These are phyloP conservation scores for Collariella sp. DNA, from an alignment of 495 filamentous ascomycete species.

Conservation along the genomic window DNA sequence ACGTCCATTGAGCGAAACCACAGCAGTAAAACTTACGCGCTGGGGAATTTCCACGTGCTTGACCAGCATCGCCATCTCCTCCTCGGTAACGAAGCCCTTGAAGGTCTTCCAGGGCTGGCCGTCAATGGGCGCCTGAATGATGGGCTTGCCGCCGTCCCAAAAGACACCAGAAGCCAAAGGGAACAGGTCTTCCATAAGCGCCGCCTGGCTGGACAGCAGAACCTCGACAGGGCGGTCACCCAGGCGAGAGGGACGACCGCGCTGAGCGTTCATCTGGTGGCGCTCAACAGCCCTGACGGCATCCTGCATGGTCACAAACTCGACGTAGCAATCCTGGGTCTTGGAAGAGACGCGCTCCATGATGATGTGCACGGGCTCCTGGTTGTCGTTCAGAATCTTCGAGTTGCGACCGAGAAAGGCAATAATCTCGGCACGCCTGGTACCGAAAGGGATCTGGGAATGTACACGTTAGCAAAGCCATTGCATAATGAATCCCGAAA, in stretches of 20 bases:
- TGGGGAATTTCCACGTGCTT: conserved; percentile 61
- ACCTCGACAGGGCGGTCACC: conserved; percentile 59
- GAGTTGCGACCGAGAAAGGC: conserved; percentile 64
- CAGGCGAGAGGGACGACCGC: conserved; percentile 43
- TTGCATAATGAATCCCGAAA: not conserved
- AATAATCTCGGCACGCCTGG: conserved; percentile 57
- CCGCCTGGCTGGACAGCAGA: conserved; percentile 49
- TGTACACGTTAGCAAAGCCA: not conserved
- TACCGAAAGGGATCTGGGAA: conserved; percentile 58
- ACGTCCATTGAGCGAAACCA: not conserved
- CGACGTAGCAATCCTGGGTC: conserved; percentile 68
- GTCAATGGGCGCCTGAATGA: conserved; percentile 28
- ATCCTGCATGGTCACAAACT: conserved; percentile 49
- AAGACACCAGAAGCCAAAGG: conserved; percentile 54
- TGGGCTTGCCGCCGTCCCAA: conserved; percentile 48
- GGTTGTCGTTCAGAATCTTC: conserved; percentile 45
- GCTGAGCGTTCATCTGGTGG: conserved; percentile 23
- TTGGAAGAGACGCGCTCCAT: conserved; percentile 74
- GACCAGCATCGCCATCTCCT: conserved; percentile 59
- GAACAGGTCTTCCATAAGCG: conserved; percentile 59
- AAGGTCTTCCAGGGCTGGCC: conserved; percentile 56
- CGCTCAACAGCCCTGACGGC: conserved; percentile 47
- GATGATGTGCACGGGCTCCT: conserved; percentile 67
- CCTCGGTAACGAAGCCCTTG: conserved; percentile 57
- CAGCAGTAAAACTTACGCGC: conserved; percentile 45